Base-by-base conservation (phyloP, 2,329 filamentous ascomycete genomes). In the Trichophyton mentagrophytes region DNA sequence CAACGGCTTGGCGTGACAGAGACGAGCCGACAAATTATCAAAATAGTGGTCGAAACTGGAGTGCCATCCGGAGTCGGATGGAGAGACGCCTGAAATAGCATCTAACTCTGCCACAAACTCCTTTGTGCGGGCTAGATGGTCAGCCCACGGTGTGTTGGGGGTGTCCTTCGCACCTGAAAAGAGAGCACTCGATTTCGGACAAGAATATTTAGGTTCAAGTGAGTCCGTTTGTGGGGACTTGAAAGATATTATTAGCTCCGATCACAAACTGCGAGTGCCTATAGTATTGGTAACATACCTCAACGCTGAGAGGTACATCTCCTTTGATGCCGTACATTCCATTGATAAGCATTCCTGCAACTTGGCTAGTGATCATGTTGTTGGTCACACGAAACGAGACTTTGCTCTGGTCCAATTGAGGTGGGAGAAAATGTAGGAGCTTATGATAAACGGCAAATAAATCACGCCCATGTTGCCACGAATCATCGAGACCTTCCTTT, bases 291-390 rank as follows among this genome's bases (percentile, higher is more conserved):
- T 27, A 42, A n/a, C 60, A 59, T 65, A 72, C 78, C 69, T 84
- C 76, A 25, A 84, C 72, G 22, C 77, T 66, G 0, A 86, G 68
- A 1, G 80, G 79, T 1, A 77, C 68, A 0, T 76, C 67, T 0
- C 71, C 70, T 0, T 72, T 69, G 0, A 72, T 56, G 15, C 61
- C 61, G 73, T 82, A 87, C 84, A 90, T 89, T 61, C 86, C 89
- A 61, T 80, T 76, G 60, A 90, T 79, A 5, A 92, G 71, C 82
- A 89, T 89, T 61, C 85, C 82, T 9, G 86, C 87, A 15, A 92
- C 88, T 72, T 93, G 87, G 67, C 83, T 87, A 1, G 89, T 93
- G 68, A 95, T 92, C 58, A 85, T 79, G 72, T 93, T 93, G 70
- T 88, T 88, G 0, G 89, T 91, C 9, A 92, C 88, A 59, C 88